These are phyloP conservation scores for Durio zibethinus DNA, from an alignment of 345 rosid species.

Conservation along the genomic window DNA sequence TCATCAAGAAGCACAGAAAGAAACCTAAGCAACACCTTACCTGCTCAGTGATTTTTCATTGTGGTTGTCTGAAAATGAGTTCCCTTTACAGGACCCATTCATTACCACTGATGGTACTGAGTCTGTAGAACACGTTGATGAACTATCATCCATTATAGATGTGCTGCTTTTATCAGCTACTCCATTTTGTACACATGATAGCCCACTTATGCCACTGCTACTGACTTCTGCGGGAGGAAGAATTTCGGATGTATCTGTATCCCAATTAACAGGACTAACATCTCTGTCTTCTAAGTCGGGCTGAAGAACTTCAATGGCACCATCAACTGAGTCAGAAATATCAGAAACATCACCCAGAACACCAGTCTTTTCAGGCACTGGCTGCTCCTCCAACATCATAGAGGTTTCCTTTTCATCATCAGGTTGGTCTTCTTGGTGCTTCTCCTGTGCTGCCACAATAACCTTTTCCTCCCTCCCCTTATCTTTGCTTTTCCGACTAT, in stretches of 20 bases:
- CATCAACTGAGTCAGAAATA: constrained; percentile 72
- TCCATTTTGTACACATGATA: constrained; percentile 62
- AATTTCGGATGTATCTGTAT: constrained; percentile 73
- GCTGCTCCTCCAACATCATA: constrained; percentile 39
- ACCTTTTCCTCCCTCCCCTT: constrained; percentile 71
- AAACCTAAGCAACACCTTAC: constrained; percentile 26
- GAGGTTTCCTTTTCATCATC: constrained; percentile 46
- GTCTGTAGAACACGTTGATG: constrained; percentile 85
- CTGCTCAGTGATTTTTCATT: constrained; percentile 52
- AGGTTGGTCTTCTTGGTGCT: constrained; percentile 39
- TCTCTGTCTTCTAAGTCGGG: constrained; percentile 87
- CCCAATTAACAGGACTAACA: constrained; percentile 74
- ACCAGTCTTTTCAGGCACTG: constrained; percentile 59
- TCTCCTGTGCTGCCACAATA: constrained; percentile 30
- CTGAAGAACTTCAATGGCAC: constrained; percentile 56
- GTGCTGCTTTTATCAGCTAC: constrained; percentile 52
- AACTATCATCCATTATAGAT: constrained; percentile 79
- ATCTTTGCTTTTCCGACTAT: constrained; percentile 76
- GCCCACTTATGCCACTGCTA: constrained; percentile 48
- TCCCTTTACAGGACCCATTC: constrained; percentile 58
- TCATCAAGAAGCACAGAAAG: background rate
- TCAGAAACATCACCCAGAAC: constrained; percentile 71
- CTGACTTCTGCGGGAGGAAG: constrained; percentile 54
- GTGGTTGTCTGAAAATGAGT: constrained; percentile 37
- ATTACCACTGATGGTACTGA: constrained; percentile 61